Evolutionary conservation across 2,329 filamentous ascomycete species (phyloP), one percentile per base, ranked within the genome.

Genomic region (Sporothrix brasiliensis): DNA sequence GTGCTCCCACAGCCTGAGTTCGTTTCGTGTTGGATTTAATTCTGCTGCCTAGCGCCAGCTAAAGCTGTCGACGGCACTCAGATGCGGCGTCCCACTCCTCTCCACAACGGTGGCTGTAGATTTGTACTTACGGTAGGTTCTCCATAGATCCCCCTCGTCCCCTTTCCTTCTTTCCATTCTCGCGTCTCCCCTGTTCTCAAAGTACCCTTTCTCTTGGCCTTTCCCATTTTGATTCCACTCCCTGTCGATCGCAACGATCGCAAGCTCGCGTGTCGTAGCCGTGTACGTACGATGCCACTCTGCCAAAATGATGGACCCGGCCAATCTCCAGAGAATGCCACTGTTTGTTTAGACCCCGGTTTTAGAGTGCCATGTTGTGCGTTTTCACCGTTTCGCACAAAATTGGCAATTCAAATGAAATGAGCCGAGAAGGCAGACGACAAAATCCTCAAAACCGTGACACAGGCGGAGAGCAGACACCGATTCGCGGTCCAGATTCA

Each of bases 221-320:
- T 24, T 44, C 39, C 53, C 53, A 3, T 19, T 56, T 44, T 24
- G 34, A 61, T 44, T 44, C 34, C n/a, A 5, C 56, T 61, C 56
- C 34, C 56, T 61, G 56, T 13, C 34, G 56, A 61, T 61, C 56
- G 39, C 39, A 24, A 56, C n/a, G 56, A 61, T 61, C 39, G 56
- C 34, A 24, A 34, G 53, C 34, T 60, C 34, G 56, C 56, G 34
- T 34, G 56, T 61, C 56, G 56, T 61, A n/a, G 19, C 4, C 9
- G 34, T 16, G 34, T 61, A 61, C 56, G 56, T 44, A 41, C 13
- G 54, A 44, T 14, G 14, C 3, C 13, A 13, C 4, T 13, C 41
- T 44, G 41, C 41, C 14, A 13, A 44, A 4, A 11, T 14, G 41
- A 14, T 44, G 11, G 41, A 9, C 34, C 34, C 41, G 16, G 7